These are phyloP conservation scores for Argentina anserina DNA, from an alignment of 306 rosid species.

Conservation along the genomic window DNA sequence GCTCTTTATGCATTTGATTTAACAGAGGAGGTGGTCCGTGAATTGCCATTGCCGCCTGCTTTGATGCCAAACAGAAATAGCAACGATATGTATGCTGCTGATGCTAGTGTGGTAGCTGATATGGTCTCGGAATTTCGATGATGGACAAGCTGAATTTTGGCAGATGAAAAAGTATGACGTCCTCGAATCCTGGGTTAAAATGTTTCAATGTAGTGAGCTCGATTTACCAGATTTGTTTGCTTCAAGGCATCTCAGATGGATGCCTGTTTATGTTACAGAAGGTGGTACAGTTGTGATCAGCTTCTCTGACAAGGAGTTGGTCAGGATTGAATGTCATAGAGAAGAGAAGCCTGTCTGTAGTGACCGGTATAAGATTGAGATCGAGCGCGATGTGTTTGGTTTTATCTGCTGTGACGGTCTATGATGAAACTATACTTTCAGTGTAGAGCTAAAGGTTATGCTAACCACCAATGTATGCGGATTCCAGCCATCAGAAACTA, in stretches of 20 bases:
- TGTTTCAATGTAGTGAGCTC: background rate
- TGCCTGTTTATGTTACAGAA: background rate
- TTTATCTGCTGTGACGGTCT: background rate
- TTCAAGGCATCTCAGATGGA: background rate
- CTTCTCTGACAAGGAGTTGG: background rate
- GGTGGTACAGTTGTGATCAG: background rate
- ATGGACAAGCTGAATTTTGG: background rate
- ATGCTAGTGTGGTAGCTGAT: too few relatives aligned
- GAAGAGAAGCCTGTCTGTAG: background rate
- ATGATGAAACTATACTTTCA: background rate
- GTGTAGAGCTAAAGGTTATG: too few relatives aligned
- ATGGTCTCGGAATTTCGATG: too few relatives aligned
- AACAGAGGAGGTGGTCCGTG: too few relatives aligned
- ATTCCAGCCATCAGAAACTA: too few relatives aligned
- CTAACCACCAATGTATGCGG: too few relatives aligned
- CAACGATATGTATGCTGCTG: too few relatives aligned
- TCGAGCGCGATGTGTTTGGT: too few relatives aligned
- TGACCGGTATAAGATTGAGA: background rate
- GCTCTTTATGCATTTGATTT: too few relatives aligned
- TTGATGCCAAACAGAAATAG: too few relatives aligned
- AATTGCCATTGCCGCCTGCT: too few relatives aligned
- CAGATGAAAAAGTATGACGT: background rate
- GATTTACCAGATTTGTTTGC: background rate
- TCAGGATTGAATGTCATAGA: background rate
- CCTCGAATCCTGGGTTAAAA: background rate